Conservation (phyloP, 768 basidiomycete genomes). For the Rhodocollybia butyracea region DNA sequence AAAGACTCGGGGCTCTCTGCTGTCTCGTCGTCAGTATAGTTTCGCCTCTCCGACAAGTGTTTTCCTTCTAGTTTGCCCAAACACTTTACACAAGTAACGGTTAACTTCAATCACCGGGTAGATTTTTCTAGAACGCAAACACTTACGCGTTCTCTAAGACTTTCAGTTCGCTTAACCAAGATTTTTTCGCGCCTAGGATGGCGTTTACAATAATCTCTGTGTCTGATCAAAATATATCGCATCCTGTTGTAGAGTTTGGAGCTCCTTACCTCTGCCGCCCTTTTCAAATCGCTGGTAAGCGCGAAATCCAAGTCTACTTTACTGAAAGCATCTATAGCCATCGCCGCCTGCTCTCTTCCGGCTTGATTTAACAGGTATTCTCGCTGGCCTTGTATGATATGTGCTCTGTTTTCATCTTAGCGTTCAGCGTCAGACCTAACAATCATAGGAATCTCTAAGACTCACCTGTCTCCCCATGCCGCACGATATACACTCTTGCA, state of each 20-base stretch:
- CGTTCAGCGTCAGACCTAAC: too few species aligned
- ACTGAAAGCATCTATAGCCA: constrained; percentile 52
- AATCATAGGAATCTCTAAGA: too few species aligned
- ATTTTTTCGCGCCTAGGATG: constrained; percentile 38
- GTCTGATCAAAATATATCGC: constrained; percentile 44
- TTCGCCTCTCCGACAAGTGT: constrained; percentile 3
- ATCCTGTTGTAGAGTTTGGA: background rate
- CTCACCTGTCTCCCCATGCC: constrained; percentile 83
- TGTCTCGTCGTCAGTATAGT: constrained; percentile 23
- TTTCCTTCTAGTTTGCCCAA: constrained; percentile 63
- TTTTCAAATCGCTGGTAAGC: constrained; percentile 67
- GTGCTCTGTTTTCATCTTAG: constrained; percentile 57
- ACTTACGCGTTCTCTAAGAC: constrained; percentile 65
- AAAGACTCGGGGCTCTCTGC: constrained; percentile 42
- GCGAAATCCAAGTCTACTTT: constrained; percentile 54
- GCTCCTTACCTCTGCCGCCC: constrained; percentile 61
- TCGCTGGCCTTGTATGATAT: constrained; percentile 73
- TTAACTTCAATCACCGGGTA: too few species aligned
- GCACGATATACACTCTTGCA: constrained; percentile 59
- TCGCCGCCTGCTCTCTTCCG: constrained; percentile 57
- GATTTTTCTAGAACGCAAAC: background rate
- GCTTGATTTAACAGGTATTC: constrained; percentile 64
- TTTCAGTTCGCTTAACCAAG: constrained; percentile 40
- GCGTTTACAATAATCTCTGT: constrained; percentile 55
- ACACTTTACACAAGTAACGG: constrained; percentile 43